Base-by-base conservation (phyloP, 768 basidiomycete genomes). In the Termitomyces sp. region DNA sequence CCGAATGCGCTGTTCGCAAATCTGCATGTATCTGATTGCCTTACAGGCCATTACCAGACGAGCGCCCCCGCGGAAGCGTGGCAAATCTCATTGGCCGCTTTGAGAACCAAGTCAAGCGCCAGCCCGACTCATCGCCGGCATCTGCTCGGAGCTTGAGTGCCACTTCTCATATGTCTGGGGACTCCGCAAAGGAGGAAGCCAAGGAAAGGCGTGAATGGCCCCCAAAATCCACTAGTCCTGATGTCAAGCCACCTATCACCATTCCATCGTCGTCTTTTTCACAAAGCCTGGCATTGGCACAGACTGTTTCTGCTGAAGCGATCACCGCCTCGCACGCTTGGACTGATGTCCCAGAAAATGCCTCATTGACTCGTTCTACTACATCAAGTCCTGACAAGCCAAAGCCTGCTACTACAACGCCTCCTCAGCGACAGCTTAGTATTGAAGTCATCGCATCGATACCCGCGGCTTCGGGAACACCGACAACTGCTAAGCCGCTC, bases 31-130 rank as follows among this genome's bases (percentile, higher is more conserved):
- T 58, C 50, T 60, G 47, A 61, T 62, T 56, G 46, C 57, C n/a
- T 53, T 48, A 30, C 68, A 93, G 91, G 91, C 88, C 89, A 57
- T 75, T 92, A 62, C 91, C 92, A 72, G 91, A 93, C 79, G 92
- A 94, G 75, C 83, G 88, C 68, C 91, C 91, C 51, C 88, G 92
- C 60, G 84, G 83, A 70, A 91, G 88, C 66, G 92, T 94, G 50
- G 92, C 92, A 63, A 94, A 93, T 69, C 87, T 94, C 74, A 94
- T 94, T 67, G 92, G 92, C 54, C 83, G 88, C 59, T 94, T 94
- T 65, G 92, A 94, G 72, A 89, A 83, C 65, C 87, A 90, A 74
- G 85, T 80, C 57, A 93, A 90, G 69, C 83, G 84, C 52, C 81
- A 83, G 65, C 73, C 84, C 4, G 64, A 75, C 11, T 68, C 79